These are phyloP conservation scores for Aspergillus phoenicis DNA, from an alignment of 2,329 filamentous ascomycete genomes.

Conservation along the genomic window DNA sequence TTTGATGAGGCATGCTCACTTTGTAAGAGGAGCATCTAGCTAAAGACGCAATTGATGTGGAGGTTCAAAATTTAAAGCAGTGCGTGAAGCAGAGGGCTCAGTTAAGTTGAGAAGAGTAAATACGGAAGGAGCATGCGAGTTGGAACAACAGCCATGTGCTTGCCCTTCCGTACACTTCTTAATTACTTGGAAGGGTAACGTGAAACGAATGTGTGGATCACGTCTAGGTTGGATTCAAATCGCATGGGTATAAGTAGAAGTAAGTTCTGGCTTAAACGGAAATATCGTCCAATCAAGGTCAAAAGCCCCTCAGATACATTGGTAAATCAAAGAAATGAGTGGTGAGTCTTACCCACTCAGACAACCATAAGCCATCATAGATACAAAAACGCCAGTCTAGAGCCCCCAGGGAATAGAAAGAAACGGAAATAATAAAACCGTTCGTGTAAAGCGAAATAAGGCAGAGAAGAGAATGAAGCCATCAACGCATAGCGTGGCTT, in stretches of 20 bases:
- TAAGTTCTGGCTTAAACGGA: background rate
- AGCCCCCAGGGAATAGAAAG: constrained; percentile 3
- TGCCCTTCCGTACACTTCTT: background rate
- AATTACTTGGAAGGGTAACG: background rate
- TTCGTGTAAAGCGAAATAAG: background rate
- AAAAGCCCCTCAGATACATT: constrained; percentile 3
- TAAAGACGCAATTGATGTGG: too few species aligned
- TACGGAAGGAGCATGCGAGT: background rate
- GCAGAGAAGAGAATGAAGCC: background rate
- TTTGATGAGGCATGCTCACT: background rate
- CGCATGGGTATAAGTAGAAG: background rate
- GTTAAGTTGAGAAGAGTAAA: background rate
- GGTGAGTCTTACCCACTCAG: constrained; percentile 4
- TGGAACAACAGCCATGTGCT: background rate
- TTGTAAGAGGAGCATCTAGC: background rate
- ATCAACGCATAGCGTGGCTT: background rate
- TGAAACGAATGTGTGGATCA: background rate
- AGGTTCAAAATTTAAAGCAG: too few species aligned
- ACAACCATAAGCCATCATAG: constrained; percentile 9
- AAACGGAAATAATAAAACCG: background rate
- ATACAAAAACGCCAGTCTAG: constrained; percentile 10
- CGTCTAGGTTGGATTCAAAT: background rate
- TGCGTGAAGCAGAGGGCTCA: background rate
- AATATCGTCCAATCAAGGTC: background rate
- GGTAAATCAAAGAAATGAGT: constrained; percentile 5